Conservation (phyloP, 2,329 filamentous ascomycete species). For the Colletotrichum acutatum region DNA sequence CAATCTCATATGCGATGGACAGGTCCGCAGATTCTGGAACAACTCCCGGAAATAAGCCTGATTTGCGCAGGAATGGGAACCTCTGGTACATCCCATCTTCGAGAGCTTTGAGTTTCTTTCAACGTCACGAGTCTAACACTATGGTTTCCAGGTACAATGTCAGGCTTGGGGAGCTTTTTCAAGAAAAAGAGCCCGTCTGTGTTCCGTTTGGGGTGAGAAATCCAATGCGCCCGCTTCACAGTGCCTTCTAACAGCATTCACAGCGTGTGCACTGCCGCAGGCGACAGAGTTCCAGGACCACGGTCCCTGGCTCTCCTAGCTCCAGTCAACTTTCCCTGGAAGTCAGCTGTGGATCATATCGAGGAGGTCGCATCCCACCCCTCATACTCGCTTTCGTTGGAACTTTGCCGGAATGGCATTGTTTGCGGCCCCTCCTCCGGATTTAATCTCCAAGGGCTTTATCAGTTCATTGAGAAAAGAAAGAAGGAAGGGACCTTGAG, state of each 20-base stretch:
- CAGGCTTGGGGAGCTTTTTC: conserved; percentile 61
- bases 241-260: no score
- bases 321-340: conserved; percentile 69
- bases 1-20: conserved; percentile 68
- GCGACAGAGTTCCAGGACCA: conserved; percentile 69
- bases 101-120: not conserved
- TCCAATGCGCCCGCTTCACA: no score
- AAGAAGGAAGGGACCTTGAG: conserved; percentile 56
- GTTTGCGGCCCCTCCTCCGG: conserved; percentile 71
- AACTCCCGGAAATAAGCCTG: conserved; percentile 66
- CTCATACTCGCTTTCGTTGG: conserved; percentile 63
- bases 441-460: conserved; percentile 64
- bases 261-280: conserved; percentile 63
- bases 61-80: conserved; percentile 69
- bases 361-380: conserved; percentile 66
- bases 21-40: conserved; percentile 66
- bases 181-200: conserved; percentile 61
- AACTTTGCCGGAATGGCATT: conserved; percentile 66
- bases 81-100: conserved; percentile 49
- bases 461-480: conserved; percentile 59
- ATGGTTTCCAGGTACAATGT: conserved; percentile 51
- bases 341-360: conserved; percentile 62
- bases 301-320: conserved; percentile 61
- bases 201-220: conserved; percentile 45
- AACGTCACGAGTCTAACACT: not conserved